These are phyloP conservation scores for Fraxinus nigra DNA, from an alignment of 305 asterid genomes.

Conservation along the genomic window DNA sequence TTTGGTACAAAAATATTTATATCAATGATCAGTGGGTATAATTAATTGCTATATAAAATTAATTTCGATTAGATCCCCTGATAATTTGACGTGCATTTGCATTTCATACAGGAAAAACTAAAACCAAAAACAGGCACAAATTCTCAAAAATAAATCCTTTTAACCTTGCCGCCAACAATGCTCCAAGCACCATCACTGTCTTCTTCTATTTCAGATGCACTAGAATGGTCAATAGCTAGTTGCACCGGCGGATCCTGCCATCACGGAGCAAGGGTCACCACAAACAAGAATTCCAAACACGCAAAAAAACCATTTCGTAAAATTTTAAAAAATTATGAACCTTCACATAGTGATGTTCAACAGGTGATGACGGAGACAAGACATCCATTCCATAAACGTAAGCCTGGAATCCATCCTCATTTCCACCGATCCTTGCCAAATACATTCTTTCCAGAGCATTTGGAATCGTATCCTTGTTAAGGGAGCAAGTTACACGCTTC, in stretches of 20 bases:
- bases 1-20: not conserved
- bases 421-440: slow-evolving; percentile 50
- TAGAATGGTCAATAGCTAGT: slow-evolving; percentile 60
- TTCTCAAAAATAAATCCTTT: slow-evolving; percentile 6
- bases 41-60: not conserved
- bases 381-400: slow-evolving; percentile 54
- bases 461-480: slow-evolving; percentile 31
- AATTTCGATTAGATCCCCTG: not conserved
- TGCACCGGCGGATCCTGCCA: slow-evolving; percentile 69
- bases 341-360: slow-evolving; percentile 50
- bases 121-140: not conserved
- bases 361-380: slow-evolving; percentile 31
- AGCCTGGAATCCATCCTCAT: slow-evolving; percentile 42
- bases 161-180: slow-evolving; percentile 94
- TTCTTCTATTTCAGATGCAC: slow-evolving; percentile 72
- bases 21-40: not conserved
- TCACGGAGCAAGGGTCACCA: slow-evolving; percentile 22
- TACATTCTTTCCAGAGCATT: slow-evolving; percentile 36
- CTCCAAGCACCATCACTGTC: slow-evolving; percentile 80
- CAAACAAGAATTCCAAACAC: slow-evolving; percentile 10
- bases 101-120: not conserved
- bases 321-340: slow-evolving; percentile 27
- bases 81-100: not conserved
- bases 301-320: not conserved
- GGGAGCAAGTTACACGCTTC: slow-evolving; percentile 43